These are phyloP conservation scores for Xylaria sp. DNA, from an alignment of 2,329 filamentous ascomycete species.

Conservation along the genomic window DNA sequence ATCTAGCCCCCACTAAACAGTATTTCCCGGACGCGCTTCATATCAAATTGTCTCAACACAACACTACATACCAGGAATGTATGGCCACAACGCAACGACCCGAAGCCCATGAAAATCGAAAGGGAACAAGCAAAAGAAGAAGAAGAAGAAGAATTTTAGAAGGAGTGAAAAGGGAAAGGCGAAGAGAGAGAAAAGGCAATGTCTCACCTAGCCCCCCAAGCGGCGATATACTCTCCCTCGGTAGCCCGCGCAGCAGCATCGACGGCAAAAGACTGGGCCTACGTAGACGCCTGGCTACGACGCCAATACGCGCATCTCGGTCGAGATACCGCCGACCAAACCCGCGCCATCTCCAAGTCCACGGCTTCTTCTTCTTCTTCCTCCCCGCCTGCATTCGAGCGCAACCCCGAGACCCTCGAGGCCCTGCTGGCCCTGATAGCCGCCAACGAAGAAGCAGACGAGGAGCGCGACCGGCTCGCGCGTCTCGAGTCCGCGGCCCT, in stretches of 20 bases:
- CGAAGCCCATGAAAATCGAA: background rate
- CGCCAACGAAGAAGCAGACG: conserved; percentile 81
- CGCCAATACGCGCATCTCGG: conserved; percentile 62
- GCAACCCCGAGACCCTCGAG: conserved; percentile 84
- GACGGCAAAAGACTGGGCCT: conserved; percentile 90
- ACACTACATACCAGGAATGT: background rate
- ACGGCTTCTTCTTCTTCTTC: conserved; percentile 40
- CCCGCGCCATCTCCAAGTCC: conserved; percentile 54
- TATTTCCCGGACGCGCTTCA: no score
- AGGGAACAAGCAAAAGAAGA: no score
- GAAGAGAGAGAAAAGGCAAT: conserved; percentile 39
- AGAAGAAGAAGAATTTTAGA: background rate
- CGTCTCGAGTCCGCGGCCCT: conserved; percentile 70
- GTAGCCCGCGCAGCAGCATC: conserved; percentile 80
- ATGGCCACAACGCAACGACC: background rate
- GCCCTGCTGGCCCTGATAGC: conserved; percentile 78
- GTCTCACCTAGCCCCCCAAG: conserved; percentile 49
- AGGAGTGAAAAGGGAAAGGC: background rate
- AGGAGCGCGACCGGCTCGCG: conserved; percentile 69
- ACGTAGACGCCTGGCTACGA: conserved; percentile 84
- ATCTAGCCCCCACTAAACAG: no score
- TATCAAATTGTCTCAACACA: no score
- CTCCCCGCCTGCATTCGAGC: conserved; percentile 79
- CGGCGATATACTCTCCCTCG: conserved; percentile 75
- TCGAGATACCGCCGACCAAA: background rate